phyloP scores from a whole-genome alignment of 2,329 filamentous ascomycete species.

The Malbranchea cinnamomea region DNA sequence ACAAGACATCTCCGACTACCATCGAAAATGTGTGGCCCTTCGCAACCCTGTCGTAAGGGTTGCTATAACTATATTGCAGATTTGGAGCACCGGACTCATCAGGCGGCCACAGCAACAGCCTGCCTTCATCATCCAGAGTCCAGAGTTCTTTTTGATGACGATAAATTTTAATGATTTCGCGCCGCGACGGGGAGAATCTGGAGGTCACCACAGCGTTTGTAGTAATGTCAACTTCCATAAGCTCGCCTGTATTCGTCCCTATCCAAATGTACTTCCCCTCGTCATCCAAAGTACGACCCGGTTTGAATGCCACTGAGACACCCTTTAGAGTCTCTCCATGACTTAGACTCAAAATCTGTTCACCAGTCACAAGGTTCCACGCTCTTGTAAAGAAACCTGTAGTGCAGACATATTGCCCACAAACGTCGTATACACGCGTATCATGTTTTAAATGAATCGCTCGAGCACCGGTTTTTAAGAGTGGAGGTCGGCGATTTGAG shows the following conservation, averaged over 20 bases:
- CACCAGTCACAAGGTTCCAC: slow-evolving; percentile 73
- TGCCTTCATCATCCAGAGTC: slow-evolving; percentile 83
- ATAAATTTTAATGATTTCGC: slow-evolving; percentile 71
- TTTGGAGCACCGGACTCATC: slow-evolving; percentile 60
- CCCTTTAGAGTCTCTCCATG: slow-evolving; percentile 78
- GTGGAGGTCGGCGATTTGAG: slow-evolving; percentile 70
- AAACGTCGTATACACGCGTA: slow-evolving; percentile 71
- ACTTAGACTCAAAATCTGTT: slow-evolving; percentile 62
- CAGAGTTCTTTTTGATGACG: slow-evolving; percentile 81
- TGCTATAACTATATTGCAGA: slow-evolving; percentile 57
- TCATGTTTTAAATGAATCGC: slow-evolving; percentile 80
- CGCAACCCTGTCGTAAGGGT: slow-evolving; percentile 52
- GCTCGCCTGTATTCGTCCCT: slow-evolving; percentile 73
- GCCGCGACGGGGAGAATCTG: slow-evolving; percentile 59
- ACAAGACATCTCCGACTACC: slow-evolving; percentile 68
- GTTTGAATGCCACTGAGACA: slow-evolving; percentile 72
- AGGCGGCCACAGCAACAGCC: slow-evolving; percentile 73
- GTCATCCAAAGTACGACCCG: slow-evolving; percentile 57
- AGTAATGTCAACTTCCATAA: slow-evolving; percentile 74
- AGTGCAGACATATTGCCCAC: slow-evolving; percentile 74
- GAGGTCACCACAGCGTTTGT: slow-evolving; percentile 55
- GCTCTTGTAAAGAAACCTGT: slow-evolving; percentile 75
- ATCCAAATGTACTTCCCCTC: slow-evolving; percentile 80
- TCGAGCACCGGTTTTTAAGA: slow-evolving; percentile 52
- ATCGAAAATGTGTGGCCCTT: slow-evolving; percentile 79